phyloP scores from a whole-genome alignment of 768 basidiomycete genomes.

The Suillus spraguei region DNA sequence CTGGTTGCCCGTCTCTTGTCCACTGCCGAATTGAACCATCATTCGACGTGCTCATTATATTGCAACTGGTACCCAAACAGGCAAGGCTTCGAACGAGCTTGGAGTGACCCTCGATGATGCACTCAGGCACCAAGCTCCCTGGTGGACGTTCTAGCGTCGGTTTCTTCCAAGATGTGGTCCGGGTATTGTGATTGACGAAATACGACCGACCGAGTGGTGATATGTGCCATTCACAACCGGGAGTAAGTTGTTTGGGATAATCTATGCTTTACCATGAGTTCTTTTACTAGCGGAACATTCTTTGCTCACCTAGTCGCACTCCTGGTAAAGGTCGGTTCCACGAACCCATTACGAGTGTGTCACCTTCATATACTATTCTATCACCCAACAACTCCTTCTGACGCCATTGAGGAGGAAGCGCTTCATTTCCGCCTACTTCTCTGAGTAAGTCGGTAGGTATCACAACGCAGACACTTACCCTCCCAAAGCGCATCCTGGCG shows the following conservation, averaged over 20 bases:
- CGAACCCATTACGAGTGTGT: background rate
- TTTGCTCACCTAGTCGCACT: background rate
- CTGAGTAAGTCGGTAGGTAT: background rate
- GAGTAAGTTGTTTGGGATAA: background rate
- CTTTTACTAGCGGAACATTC: background rate
- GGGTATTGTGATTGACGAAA: slow-evolving; percentile 1
- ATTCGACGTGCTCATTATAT: background rate
- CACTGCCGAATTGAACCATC: background rate
- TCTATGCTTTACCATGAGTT: background rate
- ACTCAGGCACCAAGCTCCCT: background rate
- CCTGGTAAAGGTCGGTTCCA: slow-evolving; percentile 1
- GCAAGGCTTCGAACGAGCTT: background rate
- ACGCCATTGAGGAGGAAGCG: background rate
- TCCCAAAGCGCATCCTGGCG: background rate
- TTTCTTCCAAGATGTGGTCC: background rate
- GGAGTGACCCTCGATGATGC: background rate
- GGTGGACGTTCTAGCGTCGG: background rate
- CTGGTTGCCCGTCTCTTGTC: background rate
- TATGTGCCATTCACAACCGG: background rate
- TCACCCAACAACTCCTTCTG: background rate
- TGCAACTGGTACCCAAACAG: background rate
- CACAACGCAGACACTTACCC: background rate
- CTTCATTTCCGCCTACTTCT: background rate
- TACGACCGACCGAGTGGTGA: background rate
- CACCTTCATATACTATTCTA: background rate